Conservation (phyloP, 2,329 filamentous ascomycete species). For the Fusarium piperis region DNA sequence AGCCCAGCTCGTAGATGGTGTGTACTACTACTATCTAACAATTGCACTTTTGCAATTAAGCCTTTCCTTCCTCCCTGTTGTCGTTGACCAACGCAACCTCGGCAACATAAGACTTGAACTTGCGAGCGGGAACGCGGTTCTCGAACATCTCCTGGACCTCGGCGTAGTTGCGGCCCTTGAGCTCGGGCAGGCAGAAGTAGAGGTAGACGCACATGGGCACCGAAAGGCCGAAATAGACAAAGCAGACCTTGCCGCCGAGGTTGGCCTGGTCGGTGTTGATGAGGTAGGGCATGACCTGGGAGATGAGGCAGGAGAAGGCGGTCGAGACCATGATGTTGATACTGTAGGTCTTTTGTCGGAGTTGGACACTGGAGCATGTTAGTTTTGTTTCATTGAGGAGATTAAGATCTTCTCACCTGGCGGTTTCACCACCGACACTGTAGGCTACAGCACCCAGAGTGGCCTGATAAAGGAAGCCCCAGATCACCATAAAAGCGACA, state of each 20-base stretch:
- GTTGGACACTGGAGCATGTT: constrained; percentile 26
- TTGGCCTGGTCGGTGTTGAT: constrained; percentile 44
- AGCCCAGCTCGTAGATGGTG: background rate
- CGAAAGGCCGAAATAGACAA: constrained; percentile 45
- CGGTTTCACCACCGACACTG: constrained; percentile 44
- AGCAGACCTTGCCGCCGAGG: constrained; percentile 46
- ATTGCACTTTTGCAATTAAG: background rate
- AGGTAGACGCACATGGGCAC: constrained; percentile 46
- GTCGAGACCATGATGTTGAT: constrained; percentile 47
- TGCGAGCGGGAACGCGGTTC: constrained; percentile 18
- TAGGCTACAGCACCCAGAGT: constrained; percentile 45
- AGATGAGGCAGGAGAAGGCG: constrained; percentile 42
- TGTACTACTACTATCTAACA: background rate
- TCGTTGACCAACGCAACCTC: constrained; percentile 15
- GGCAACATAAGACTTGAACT: constrained; percentile 27
- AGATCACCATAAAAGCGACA: constrained; percentile 43
- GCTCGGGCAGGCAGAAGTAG: constrained; percentile 51
- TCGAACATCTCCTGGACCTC: constrained; percentile 33
- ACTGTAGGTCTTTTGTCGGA: constrained; percentile 47
- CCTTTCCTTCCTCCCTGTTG: background rate
- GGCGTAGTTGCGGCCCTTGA: constrained; percentile 37
- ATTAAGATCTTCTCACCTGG: constrained; percentile 23
- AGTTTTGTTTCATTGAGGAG: background rate
- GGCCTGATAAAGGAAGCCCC: constrained; percentile 44
- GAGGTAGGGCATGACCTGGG: constrained; percentile 45